Evolutionary conservation across 2,329 filamentous ascomycete species (phyloP).

Genomic region (Blastomyces gilchristii): DNA sequence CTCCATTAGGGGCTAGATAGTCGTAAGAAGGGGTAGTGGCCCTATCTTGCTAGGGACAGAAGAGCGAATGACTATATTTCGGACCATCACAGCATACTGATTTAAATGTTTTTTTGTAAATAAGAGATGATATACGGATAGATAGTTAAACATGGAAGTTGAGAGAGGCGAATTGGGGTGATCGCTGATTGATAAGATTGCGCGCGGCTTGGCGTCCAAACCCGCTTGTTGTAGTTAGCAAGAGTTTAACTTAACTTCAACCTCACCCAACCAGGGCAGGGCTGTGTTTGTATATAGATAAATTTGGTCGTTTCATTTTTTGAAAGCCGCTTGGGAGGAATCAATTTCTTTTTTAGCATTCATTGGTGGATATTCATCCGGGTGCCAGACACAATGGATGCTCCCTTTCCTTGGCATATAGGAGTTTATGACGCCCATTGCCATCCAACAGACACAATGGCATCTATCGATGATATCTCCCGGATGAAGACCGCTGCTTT

Average conservation of each 20-base stretch:
- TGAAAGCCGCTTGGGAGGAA: background rate
- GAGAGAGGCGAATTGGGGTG: too few species aligned
- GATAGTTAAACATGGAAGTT: too few species aligned
- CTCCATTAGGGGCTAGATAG: background rate
- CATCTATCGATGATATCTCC: conserved; percentile 44
- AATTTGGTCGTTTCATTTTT: background rate
- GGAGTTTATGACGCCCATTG: conserved; percentile 57
- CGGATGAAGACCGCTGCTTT: conserved; percentile 49
- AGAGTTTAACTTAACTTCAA: background rate
- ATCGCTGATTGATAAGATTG: background rate
- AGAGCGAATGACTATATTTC: background rate
- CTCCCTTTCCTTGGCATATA: conserved; percentile 50
- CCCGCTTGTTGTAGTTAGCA: background rate
- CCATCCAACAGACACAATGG: conserved; percentile 55
- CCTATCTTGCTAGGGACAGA: background rate
- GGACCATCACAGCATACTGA: background rate
- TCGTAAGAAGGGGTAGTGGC: background rate
- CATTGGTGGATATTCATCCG: background rate
- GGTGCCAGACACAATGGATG: background rate
- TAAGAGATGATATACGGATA: too few species aligned
- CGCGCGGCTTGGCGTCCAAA: background rate
- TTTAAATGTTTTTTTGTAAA: background rate
- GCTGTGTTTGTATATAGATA: background rate
- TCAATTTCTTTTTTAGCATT: background rate
- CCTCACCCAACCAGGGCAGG: background rate